These are phyloP conservation scores for Microdochium trichocladiopsis DNA, from an alignment of 2,329 filamentous ascomycete genomes.

Conservation along the genomic window DNA sequence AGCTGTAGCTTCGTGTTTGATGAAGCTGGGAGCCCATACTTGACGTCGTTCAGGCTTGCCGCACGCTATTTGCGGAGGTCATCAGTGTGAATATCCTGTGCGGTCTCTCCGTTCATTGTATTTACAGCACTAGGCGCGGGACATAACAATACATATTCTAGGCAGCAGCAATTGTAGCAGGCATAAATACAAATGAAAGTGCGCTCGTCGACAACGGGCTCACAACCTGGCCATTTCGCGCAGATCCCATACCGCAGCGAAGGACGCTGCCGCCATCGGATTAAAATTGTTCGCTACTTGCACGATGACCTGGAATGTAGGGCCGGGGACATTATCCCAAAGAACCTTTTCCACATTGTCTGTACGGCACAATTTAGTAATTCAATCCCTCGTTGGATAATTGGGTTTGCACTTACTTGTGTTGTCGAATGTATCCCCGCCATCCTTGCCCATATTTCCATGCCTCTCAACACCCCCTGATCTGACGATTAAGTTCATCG, in stretches of 20 bases:
- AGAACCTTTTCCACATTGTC: not conserved
- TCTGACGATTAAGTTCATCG: not conserved
- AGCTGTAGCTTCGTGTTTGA: no score
- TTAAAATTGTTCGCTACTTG: not conserved
- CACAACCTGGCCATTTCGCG: not conserved
- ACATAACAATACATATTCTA: no score
- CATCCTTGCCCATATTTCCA: not conserved
- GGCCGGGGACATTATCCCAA: not conserved
- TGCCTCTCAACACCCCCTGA: not conserved
- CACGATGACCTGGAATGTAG: not conserved
- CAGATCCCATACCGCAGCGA: not conserved
- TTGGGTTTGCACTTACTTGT: not conserved
- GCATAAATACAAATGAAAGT: no score
- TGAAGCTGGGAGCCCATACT: no score
- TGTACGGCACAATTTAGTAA: not conserved
- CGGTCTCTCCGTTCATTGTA: no score
- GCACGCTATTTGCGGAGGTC: no score
- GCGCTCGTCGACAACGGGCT: not conserved
- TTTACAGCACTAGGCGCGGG: no score
- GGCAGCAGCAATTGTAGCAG: no score
- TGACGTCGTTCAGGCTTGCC: no score
- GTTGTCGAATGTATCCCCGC: not conserved
- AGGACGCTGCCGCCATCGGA: not conserved
- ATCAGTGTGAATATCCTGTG: no score
- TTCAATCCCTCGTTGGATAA: no score